A percentile compares a stretch with the other conserved stretches of the same genome.
Conservation (phyloP, 2,329 filamentous ascomycete species). For the Tolypocladium cylindrosporum region DNA sequence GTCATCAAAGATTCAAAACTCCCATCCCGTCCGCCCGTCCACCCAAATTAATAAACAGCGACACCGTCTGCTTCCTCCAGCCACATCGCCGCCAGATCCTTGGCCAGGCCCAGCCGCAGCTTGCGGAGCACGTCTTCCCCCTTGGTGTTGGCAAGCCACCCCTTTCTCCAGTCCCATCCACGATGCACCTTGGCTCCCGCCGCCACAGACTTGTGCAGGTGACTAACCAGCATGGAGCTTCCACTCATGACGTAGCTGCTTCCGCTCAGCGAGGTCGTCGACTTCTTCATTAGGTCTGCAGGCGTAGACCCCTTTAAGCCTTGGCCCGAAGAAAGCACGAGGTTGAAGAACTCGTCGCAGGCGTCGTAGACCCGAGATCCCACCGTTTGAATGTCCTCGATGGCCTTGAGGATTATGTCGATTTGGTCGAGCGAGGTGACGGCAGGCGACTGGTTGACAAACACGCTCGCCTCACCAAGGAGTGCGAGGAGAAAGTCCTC, state of each 20-base stretch:
- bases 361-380: slow-evolving; percentile 60
- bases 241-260: slow-evolving; percentile 62
- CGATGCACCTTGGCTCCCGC: slow-evolving; percentile 44
- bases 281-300: slow-evolving; percentile 53
- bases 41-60: slow-evolving; percentile 25
- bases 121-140: slow-evolving; percentile 63
- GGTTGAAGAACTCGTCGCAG: slow-evolving; percentile 68
- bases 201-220: slow-evolving; percentile 50
- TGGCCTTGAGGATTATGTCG: slow-evolving; percentile 62
- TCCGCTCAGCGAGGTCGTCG: slow-evolving; percentile 43
- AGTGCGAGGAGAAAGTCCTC: slow-evolving; percentile 79
- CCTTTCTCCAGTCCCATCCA: slow-evolving; percentile 70
- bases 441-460: slow-evolving; percentile 48
- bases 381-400: slow-evolving; percentile 73
- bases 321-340: slow-evolving; percentile 62
- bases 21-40: not conserved
- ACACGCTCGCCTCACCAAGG: slow-evolving; percentile 72
- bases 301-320: slow-evolving; percentile 53
- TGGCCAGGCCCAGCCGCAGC: slow-evolving; percentile 63
- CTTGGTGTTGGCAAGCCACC: slow-evolving; percentile 57
- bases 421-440: slow-evolving; percentile 63
- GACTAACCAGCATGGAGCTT: slow-evolving; percentile 59
- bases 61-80: slow-evolving; percentile 53
- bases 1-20: not conserved
- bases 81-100: slow-evolving; percentile 63